Evolutionary conservation across 768 basidiomycete species (phyloP), one percentile per base, ranked within the genome.

Genomic region (Podaxis pistillaris): DNA sequence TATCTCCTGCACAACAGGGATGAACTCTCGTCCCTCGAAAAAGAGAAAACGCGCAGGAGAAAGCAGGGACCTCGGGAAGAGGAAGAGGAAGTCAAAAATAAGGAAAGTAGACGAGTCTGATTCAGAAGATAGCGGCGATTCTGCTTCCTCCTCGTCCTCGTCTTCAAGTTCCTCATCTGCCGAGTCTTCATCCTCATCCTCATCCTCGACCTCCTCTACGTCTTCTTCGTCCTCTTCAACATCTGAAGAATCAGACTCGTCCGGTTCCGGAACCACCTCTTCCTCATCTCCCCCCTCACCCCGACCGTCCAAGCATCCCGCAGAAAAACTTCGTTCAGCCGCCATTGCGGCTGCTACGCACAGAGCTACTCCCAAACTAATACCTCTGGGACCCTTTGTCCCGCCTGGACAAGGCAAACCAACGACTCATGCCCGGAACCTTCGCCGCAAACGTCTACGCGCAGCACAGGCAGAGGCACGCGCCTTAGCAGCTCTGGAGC

Each of bases 371-470:
- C 15, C 38, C 41, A 51, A 60, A 57, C 28, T 7, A 50, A 19
- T 22, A 54, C 22, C 30, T 68, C 69, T 26, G 12, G 54, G 44
- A 17, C 47, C 54, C 51, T 49, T 51, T 41, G 79, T 87, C 8
- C 86, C 87, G 1, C 87, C 87, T 0, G 87, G 88, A 2, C 71
- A 75, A 24, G 88, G 88, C 13, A 88, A 86, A 70, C 70, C 81
- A 0, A 71, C 81, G 1, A 89, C 88, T 1, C 83, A 80, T 15
- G 74, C 75, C 24, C 80, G 87, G 4, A 89, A 89, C 68, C 68
- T 79, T n/a, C 83, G 87, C 37, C 77, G 87, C 37, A 79, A 82
- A 44, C 71, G 78, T 13, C 83, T 81, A 74, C 75, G 79, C 46
- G 65, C 69, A 52, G 63, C 64, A 38, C 64, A 69, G 41, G 58